Percentiles rank a stretch among this genome's conserved stretches.
Evolutionary conservation across 176 grass and related monocot species (phyloP).

Genomic region (Zea luxurians): DNA sequence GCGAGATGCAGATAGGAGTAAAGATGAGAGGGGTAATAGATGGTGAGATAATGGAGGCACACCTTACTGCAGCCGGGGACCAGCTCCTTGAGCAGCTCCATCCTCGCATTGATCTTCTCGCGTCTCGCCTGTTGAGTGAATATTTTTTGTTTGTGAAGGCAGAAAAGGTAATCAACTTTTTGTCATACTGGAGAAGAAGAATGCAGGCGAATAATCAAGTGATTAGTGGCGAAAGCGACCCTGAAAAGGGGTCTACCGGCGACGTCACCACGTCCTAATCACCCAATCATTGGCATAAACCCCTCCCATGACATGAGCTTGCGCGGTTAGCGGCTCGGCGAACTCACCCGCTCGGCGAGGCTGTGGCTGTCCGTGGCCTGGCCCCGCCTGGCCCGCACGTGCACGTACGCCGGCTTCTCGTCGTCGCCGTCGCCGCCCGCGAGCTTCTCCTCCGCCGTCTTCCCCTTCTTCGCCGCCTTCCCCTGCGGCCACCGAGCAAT

Average conservation of each 20-base stretch:
- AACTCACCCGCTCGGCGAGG: conserved; percentile 76
- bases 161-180: neutral
- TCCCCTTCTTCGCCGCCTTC: conserved; percentile 61
- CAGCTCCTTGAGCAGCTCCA: conserved; percentile 91
- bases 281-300: conserved; percentile 50
- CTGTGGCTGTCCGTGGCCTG: conserved; percentile 90
- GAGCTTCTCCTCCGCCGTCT: conserved; percentile 39
- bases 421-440: conserved; percentile 41
- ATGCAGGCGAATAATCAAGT: conserved; percentile 21
- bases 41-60: neutral
- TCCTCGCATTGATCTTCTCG: conserved; percentile 86
- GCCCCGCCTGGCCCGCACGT: conserved; percentile 68
- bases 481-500: conserved; percentile 23
- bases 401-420: conserved; percentile 77
- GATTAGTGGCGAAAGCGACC: conserved; percentile 25
- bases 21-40: neutral
- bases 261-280: conserved; percentile 44
- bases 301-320: no score
- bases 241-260: conserved; percentile 25
- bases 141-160: neutral
- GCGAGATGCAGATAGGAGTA: neutral
- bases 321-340: conserved; percentile 11
- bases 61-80: conserved; percentile 91
- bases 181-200: neutral
- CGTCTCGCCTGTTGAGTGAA: conserved; percentile 52